These are phyloP conservation scores for Zalerion maritima DNA, from an alignment of 495 filamentous ascomycete species.

Conservation along the genomic window DNA sequence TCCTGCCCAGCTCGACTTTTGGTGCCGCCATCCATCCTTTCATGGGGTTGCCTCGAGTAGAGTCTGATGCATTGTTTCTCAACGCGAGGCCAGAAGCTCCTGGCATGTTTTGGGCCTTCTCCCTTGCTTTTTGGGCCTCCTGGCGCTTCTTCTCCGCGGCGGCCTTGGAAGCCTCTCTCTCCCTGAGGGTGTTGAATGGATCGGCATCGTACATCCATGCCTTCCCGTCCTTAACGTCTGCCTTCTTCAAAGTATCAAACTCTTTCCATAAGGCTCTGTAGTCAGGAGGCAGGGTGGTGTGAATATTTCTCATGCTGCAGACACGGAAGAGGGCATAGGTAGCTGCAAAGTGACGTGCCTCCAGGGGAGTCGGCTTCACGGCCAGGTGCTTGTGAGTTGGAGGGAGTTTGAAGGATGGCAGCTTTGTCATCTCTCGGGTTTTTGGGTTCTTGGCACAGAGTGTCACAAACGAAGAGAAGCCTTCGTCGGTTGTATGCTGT, in stretches of 20 bases:
- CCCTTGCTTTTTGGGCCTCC: constrained; percentile 44
- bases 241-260: constrained; percentile 63
- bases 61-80: constrained; percentile 17
- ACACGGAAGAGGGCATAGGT: constrained; percentile 83
- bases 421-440: constrained; percentile 54
- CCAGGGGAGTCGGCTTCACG: constrained; percentile 57
- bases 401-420: constrained; percentile 75
- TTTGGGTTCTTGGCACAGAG: constrained; percentile 68
- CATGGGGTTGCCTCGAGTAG: constrained; percentile 20
- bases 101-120: constrained; percentile 44
- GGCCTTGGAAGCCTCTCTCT: constrained; percentile 60
- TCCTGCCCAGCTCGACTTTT: constrained; percentile 81
- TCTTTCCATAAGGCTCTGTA: constrained; percentile 82
- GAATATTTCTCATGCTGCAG: constrained; percentile 83
- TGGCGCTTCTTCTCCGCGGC: constrained; percentile 56
- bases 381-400: constrained; percentile 53
- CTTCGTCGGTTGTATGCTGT: constrained; percentile 24
- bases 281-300: constrained; percentile 84
- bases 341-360: constrained; percentile 85
- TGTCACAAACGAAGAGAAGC: constrained; percentile 64
- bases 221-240: constrained; percentile 59
- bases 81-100: constrained; percentile 23
- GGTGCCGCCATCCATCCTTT: constrained; percentile 75
- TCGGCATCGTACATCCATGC: constrained; percentile 94
- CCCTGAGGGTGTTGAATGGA: constrained; percentile 66